These are phyloP conservation scores for Lipomyces starkeyi DNA, from an alignment of 805 yeast species.

Conservation along the genomic window DNA sequence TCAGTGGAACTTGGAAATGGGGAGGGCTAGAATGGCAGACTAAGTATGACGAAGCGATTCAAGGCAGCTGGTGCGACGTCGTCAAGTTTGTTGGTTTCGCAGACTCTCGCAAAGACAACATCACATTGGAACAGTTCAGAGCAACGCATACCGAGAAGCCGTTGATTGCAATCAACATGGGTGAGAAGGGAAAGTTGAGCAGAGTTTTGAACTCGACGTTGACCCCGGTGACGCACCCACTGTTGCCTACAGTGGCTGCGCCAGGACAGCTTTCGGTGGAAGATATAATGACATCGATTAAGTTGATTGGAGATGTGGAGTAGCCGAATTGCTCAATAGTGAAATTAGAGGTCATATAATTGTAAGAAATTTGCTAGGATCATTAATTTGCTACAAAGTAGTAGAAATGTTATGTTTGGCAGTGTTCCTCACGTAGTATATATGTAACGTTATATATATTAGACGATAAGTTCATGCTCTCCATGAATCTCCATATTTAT, in stretches of 20 bases:
- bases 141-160: slow-evolving; percentile 60
- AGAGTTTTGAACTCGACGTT: slow-evolving; percentile 74
- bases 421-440: neutral
- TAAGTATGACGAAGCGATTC: slow-evolving; percentile 68
- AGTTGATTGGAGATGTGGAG: slow-evolving; percentile 29
- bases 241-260: slow-evolving; percentile 73
- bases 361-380: neutral
- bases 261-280: slow-evolving; percentile 76
- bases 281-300: slow-evolving; percentile 53
- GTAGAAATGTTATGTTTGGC: neutral
- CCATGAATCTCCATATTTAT: neutral
- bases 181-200: slow-evolving; percentile 75
- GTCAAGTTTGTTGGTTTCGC: slow-evolving; percentile 88
- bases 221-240: slow-evolving; percentile 82
- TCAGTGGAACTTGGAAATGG: slow-evolving; percentile 69
- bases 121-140: slow-evolving; percentile 73
- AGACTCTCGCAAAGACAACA: slow-evolving; percentile 65
- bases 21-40: slow-evolving; percentile 72
- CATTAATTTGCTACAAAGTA: neutral
- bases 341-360: neutral
- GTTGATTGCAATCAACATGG: slow-evolving; percentile 83
- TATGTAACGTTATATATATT: neutral
- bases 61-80: slow-evolving; percentile 62
- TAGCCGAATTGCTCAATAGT: neutral
- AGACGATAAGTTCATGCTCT: neutral